phyloP scores from a whole-genome alignment of 106 monocot species.

The Platanthera guangdongensis region DNA sequence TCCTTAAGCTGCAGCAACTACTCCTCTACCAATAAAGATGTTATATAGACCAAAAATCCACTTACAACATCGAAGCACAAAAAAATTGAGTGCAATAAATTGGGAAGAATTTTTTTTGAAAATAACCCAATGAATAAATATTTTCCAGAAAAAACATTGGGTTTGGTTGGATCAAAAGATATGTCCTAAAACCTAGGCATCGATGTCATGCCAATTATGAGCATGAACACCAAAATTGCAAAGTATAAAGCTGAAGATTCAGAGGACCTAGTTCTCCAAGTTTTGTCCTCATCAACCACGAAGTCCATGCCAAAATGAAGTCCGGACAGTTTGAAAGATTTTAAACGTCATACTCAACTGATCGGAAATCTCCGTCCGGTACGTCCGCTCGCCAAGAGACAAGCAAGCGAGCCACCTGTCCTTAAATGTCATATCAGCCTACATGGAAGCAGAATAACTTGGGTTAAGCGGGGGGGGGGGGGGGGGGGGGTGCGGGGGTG shows the following conservation, averaged over 20 bases:
- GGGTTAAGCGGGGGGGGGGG: background rate
- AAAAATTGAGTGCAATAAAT: background rate
- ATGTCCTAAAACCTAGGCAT: background rate
- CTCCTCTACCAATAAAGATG: background rate
- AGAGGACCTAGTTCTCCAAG: background rate
- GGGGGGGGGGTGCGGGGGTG: too few species aligned
- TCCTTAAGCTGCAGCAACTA: background rate
- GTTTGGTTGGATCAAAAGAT: background rate
- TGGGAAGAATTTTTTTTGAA: background rate
- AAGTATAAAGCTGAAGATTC: conserved; percentile 2
- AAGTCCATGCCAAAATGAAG: background rate
- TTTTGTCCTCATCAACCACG: background rate
- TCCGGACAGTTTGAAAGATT: background rate
- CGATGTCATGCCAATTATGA: background rate
- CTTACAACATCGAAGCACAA: background rate
- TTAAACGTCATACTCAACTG: conserved; percentile 41
- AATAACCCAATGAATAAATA: background rate
- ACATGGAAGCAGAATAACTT: conserved; percentile 5
- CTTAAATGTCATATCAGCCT: conserved; percentile 84
- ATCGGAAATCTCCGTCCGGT: conserved; percentile 57
- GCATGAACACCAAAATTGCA: background rate
- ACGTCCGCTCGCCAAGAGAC: conserved; percentile 74
- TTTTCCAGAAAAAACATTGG: background rate
- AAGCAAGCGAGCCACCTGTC: conserved; percentile 80
- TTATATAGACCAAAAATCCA: background rate